Percentiles rank a stretch among this genome's conserved stretches.
phyloP scores from a whole-genome alignment of 495 filamentous ascomycete genomes.

The Bacidia gigantensis region DNA sequence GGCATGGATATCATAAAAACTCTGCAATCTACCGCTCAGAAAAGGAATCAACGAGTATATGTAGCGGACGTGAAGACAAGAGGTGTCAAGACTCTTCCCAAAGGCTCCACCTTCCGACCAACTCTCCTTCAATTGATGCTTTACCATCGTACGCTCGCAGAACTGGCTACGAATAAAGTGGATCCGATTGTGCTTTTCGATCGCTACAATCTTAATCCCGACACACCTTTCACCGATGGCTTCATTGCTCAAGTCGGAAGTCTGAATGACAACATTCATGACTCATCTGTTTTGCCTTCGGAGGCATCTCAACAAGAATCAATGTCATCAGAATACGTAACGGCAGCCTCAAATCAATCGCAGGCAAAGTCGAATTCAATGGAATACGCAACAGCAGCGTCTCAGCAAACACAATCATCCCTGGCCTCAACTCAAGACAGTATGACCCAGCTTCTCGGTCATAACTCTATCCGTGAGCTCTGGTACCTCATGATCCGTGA shows the following conservation, averaged over 20 bases:
- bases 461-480: conserved; percentile 47
- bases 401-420: not conserved
- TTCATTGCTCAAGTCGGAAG: conserved; percentile 69
- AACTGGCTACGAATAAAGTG: conserved; percentile 56
- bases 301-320: conserved; percentile 19
- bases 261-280: conserved; percentile 46
- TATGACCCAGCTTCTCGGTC: conserved; percentile 39
- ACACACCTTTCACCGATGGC: conserved; percentile 54
- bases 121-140: conserved; percentile 79
- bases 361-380: not conserved
- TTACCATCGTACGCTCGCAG: conserved; percentile 74
- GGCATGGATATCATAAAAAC: conserved; percentile 4
- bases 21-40: conserved; percentile 3
- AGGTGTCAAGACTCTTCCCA: conserved; percentile 41
- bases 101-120: conserved; percentile 53
- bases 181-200: conserved; percentile 50
- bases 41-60: conserved; percentile 40
- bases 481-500: conserved; percentile 53
- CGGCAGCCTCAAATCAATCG: conserved; percentile 4
- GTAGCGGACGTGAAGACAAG: conserved; percentile 86
- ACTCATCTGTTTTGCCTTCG: conserved; percentile 22
- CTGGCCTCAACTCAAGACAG: conserved; percentile 30
- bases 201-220: conserved; percentile 53
- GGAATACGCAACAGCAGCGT: not conserved
- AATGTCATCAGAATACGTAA: conserved; percentile 21